phyloP scores from a whole-genome alignment of 176 grass and related monocot genomes.

The Triticum monococcum region DNA sequence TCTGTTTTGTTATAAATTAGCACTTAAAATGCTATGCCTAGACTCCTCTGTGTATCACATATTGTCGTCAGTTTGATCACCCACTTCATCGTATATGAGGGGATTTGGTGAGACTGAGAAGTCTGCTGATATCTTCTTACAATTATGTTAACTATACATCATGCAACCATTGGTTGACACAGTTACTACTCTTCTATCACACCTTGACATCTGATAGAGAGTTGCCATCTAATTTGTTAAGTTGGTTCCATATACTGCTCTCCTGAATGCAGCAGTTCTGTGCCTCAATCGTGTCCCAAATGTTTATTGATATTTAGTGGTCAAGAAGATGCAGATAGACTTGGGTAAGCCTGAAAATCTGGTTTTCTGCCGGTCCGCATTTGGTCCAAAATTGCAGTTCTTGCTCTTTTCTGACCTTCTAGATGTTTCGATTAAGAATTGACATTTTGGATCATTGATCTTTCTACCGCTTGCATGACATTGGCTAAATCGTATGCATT shows the following conservation, averaged over 20 bases:
- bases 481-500: neutral
- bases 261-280: neutral
- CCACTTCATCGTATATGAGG: neutral
- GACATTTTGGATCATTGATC: neutral
- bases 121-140: slow-evolving; percentile 11
- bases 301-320: neutral
- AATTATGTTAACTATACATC: neutral
- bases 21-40: neutral
- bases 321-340: neutral
- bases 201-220: neutral
- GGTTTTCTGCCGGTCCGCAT: neutral
- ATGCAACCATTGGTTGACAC: neutral
- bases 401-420: neutral
- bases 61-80: neutral
- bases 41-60: neutral
- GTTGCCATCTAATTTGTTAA: neutral
- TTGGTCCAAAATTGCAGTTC: neutral
- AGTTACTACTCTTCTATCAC: neutral
- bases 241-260: neutral
- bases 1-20: neutral
- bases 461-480: neutral
- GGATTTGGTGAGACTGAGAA: neutral
- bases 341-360: neutral
- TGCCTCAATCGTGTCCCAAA: neutral
- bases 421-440: neutral